A percentile compares a stretch with the other conserved stretches of the same genome.
phyloP scores from a whole-genome alignment of 2,329 filamentous ascomycete species.

The Curvularia sp. region DNA sequence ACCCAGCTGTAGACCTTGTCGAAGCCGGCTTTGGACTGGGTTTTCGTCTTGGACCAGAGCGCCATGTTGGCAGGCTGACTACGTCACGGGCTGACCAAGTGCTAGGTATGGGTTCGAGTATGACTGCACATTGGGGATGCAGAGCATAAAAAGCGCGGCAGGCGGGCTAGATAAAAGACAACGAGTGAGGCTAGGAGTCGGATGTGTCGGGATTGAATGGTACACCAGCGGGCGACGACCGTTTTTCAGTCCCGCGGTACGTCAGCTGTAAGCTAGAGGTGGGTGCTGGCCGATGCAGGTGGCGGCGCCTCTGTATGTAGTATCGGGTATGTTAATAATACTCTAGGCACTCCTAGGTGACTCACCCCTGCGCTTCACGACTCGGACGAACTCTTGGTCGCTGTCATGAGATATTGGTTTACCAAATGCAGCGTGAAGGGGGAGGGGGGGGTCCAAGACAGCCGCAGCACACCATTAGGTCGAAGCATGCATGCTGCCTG shows the following conservation, averaged over 20 bases:
- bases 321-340: conserved; percentile 39
- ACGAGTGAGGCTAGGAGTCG: conserved; percentile 16
- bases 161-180: conserved; percentile 20
- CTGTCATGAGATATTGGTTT: conserved; percentile 22
- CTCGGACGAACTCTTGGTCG: conserved; percentile 12
- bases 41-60: conserved; percentile 47
- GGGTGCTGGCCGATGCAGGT: conserved; percentile 14
- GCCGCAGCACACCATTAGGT: conserved; percentile 9
- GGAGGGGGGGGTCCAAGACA: conserved; percentile 1
- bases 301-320: conserved; percentile 22
- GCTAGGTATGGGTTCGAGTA: conserved; percentile 25
- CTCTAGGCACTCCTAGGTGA: conserved; percentile 20
- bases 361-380: conserved; percentile 20
- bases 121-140: conserved; percentile 34
- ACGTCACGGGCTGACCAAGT: conserved; percentile 24
- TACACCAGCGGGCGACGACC: conserved; percentile 33
- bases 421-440: conserved; percentile 11
- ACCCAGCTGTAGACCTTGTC: conserved; percentile 74
- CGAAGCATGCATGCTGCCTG: conserved; percentile 3
- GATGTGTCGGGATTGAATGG: conserved; percentile 26
- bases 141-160: conserved; percentile 20
- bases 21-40: conserved; percentile 59
- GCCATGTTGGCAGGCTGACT: conserved; percentile 34
- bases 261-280: conserved; percentile 32
- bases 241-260: conserved; percentile 31